These are phyloP conservation scores for Eragrostis nindensis DNA, from an alignment of 176 grass and related monocot genomes.

Conservation along the genomic window DNA sequence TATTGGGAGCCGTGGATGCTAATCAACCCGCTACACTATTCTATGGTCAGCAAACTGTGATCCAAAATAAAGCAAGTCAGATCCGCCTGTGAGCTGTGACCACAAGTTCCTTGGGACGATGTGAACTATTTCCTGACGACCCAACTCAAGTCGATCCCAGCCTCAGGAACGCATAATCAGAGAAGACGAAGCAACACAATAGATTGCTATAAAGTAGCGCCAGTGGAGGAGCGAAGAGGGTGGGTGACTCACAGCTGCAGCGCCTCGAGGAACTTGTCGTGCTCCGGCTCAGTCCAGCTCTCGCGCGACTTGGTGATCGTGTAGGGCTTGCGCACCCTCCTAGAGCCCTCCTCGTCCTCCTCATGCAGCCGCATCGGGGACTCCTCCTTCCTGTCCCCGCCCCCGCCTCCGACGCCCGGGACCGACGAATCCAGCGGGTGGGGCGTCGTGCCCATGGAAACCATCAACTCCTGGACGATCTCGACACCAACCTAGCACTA, in stretches of 20 bases:
- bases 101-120: neutral
- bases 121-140: neutral
- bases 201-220: neutral
- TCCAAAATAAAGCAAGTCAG: neutral
- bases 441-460: slow-evolving; percentile 19
- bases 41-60: neutral
- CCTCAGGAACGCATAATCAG: neutral
- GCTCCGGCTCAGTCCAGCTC: slow-evolving; percentile 62
- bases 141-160: neutral
- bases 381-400: neutral
- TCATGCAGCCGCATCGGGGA: neutral
- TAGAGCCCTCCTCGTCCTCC: neutral
- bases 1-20: no score
- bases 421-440: slow-evolving; percentile 13
- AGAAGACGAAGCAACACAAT: neutral
- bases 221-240: neutral
- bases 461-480: neutral
- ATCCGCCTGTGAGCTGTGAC: neutral
- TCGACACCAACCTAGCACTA: neutral
- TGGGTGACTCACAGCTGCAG: slow-evolving; percentile 33
- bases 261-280: slow-evolving; percentile 65
- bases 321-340: slow-evolving; percentile 47
- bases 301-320: slow-evolving; percentile 55
- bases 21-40: neutral
- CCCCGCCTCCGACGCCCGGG: neutral